Percentiles rank a stretch among this genome's conserved stretches.
These are phyloP conservation scores for Gaeumannomyces tritici DNA, from an alignment of 2,329 filamentous ascomycete species.

Conservation along the genomic window DNA sequence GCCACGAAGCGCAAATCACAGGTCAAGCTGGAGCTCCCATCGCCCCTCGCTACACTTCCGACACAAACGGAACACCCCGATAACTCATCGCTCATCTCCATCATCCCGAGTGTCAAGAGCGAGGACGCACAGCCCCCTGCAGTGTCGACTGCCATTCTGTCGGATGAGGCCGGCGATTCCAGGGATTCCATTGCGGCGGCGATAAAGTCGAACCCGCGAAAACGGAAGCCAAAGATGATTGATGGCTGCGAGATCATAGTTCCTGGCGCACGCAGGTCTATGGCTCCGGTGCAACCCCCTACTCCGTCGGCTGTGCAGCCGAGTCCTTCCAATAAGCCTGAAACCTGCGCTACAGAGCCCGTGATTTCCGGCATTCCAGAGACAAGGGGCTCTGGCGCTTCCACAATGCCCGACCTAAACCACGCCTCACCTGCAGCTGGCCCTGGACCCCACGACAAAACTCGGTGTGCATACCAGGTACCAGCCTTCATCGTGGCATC, in stretches of 20 bases:
- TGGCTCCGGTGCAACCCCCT: not conserved
- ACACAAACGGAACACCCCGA: not conserved
- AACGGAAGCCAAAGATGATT: conserved; percentile 36
- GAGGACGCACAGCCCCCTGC: not conserved
- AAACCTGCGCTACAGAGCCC: too few relatives aligned
- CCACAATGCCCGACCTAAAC: not conserved
- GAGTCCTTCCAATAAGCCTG: not conserved
- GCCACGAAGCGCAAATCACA: not conserved
- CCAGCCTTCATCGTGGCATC: not conserved
- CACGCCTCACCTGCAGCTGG: not conserved
- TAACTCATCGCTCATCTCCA: too few relatives aligned
- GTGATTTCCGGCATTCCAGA: not conserved
- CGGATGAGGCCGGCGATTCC: conserved; percentile 5
- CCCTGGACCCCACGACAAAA: not conserved
- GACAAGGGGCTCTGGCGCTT: too few relatives aligned
- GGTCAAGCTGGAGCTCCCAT: not conserved
- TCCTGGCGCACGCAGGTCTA: not conserved
- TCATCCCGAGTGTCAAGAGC: not conserved
- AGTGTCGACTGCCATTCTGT: not conserved
- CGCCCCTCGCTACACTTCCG: too few relatives aligned
- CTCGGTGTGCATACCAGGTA: too few relatives aligned
- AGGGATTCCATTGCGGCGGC: conserved; percentile 37
- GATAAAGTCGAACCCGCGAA: conserved; percentile 38
- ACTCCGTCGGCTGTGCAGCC: too few relatives aligned
- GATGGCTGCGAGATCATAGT: conserved; percentile 21